Percentiles rank a stretch among this genome's conserved stretches.
phyloP scores from a whole-genome alignment of 1,284 basidiomycete species.

The Polyporus tsugae region DNA sequence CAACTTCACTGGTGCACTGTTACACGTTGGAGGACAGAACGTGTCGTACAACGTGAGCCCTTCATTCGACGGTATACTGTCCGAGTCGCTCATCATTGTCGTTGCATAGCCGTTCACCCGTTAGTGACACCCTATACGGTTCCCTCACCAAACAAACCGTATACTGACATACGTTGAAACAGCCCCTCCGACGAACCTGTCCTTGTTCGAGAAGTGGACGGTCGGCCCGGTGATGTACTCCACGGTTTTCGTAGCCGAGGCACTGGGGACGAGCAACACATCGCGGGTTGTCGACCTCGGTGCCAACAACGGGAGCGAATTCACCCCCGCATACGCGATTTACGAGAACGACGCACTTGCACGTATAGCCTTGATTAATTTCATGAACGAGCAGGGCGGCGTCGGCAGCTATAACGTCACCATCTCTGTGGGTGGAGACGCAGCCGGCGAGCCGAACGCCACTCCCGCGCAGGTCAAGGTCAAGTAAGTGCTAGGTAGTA shows the following conservation, averaged over 20 bases:
- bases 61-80: slow-evolving; percentile 17
- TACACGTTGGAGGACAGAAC: slow-evolving; percentile 74
- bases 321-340: slow-evolving; percentile 76
- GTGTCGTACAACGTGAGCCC: slow-evolving; percentile 69
- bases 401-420: slow-evolving; percentile 56
- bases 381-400: slow-evolving; percentile 58
- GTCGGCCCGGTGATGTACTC: slow-evolving; percentile 76
- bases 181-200: slow-evolving; percentile 70
- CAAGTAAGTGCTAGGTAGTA: slow-evolving; percentile 51
- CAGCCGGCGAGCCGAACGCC: slow-evolving; percentile 43
- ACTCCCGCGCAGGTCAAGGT: slow-evolving; percentile 52
- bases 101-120: slow-evolving; percentile 53
- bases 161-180: slow-evolving; percentile 13
- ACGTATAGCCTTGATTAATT: slow-evolving; percentile 75
- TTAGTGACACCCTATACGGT: slow-evolving; percentile 33
- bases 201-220: slow-evolving; percentile 65
- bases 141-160: background rate
- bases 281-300: slow-evolving; percentile 68
- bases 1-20: slow-evolving; percentile 65
- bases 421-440: slow-evolving; percentile 52
- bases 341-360: slow-evolving; percentile 67
- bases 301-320: slow-evolving; percentile 56
- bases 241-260: slow-evolving; percentile 72
- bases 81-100: background rate
- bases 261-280: slow-evolving; percentile 65